Base-by-base conservation (phyloP, 345 rosid species). In the Gossypium anomalum region DNA sequence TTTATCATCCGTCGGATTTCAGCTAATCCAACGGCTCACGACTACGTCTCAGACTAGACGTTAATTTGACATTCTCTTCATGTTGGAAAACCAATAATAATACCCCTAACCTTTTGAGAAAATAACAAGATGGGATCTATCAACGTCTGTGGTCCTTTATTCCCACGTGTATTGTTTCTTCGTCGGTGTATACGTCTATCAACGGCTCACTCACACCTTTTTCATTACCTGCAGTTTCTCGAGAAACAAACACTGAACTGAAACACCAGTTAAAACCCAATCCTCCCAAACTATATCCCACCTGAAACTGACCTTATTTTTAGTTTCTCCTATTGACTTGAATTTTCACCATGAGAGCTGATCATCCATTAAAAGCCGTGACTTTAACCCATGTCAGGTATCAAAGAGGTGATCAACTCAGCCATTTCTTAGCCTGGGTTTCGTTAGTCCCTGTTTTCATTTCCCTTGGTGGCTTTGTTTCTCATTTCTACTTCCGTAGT, bases 361-460 rank as follows among this genome's bases (percentile, higher is more conserved):
- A 15, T 14, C 52, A 56, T 71, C 52, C 63, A 52, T 81, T 88
- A 7, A 91, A 91, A 70, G 99, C 99, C 58, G 90, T 95, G 48
- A 93, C 97, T 0, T 79, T 89, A n/a, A 91, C 97, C 7, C 97
- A 91, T 81, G 97, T 95, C 60, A 86, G 99, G 2, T 95, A 93
- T 86, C 85, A 63, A 7, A 86, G 82, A 41, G 97, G 97, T 11
- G 98, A 95, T 53, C 89, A 41, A 47, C 70, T 95, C 15, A 98
- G 98, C 41, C 92, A 89, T 65, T 91, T 93, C 82, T 88, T 95
- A 10, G 98, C 94, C 5, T 95, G 98, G 97, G 79, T 93, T 80
- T 95, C 99, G 0, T 93, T 95, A 19, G 85, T 90, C 34, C 98
- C 97, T 0, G 93, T 93, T 72, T 95, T 95, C 87, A 92, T 96